Evolutionary conservation across 2,329 filamentous ascomycete genomes (phyloP).

Genomic region (Mollisia scopiformis): DNA sequence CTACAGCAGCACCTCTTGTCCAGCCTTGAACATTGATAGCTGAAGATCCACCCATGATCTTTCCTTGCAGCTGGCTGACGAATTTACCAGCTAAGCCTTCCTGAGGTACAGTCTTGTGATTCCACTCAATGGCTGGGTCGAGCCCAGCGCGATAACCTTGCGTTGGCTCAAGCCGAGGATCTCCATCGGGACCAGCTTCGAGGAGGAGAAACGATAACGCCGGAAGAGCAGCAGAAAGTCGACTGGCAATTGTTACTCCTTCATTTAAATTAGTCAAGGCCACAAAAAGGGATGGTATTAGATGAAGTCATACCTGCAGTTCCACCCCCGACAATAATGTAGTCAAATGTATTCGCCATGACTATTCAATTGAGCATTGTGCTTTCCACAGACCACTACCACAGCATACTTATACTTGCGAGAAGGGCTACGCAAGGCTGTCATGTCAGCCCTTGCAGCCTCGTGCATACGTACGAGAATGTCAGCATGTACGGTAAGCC

Average conservation of each 20-base stretch:
- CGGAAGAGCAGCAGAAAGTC: conserved; percentile 33
- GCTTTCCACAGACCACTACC: no score
- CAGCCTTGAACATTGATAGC: conserved; percentile 39
- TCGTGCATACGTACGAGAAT: background rate
- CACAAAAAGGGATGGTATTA: background rate
- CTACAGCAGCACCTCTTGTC: conserved; percentile 36
- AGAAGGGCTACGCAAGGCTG: background rate
- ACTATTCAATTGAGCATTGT: no score
- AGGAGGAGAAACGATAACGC: conserved; percentile 40
- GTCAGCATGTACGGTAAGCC: background rate
- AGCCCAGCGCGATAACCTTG: conserved; percentile 1
- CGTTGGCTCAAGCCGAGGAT: background rate
- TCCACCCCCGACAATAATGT: background rate
- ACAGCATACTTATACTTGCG: background rate
- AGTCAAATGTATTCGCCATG: background rate
- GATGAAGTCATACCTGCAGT: background rate
- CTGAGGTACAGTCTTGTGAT: conserved; percentile 38
- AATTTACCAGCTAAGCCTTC: conserved; percentile 29
- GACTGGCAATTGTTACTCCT: conserved; percentile 40
- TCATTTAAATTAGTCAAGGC: conserved; percentile 24
- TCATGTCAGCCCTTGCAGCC: background rate
- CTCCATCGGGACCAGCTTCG: conserved; percentile 38
- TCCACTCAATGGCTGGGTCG: conserved; percentile 35
- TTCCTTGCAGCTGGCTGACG: conserved; percentile 36
- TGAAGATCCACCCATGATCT: conserved; percentile 44